A percentile compares a stretch with the other conserved stretches of the same genome.
These are phyloP conservation scores for Chlorella sp. DNA, from an alignment of 139 green algal species.

Conservation along the genomic window DNA sequence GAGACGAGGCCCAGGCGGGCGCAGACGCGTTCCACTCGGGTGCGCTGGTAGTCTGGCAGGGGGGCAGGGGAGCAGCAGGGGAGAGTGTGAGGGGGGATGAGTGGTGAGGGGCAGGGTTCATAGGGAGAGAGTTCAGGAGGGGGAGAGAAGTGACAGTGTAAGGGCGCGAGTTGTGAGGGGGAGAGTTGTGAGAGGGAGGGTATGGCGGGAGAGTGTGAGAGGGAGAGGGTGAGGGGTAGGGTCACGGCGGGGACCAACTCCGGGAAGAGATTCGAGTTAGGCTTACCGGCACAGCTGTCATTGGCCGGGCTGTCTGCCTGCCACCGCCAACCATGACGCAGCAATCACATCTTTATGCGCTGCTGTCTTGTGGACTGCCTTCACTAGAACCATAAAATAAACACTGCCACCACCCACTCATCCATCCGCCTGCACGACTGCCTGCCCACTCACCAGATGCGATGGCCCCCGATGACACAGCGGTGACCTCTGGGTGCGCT, in stretches of 20 bases:
- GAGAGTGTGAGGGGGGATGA: not conserved
- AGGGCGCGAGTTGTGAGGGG: not conserved
- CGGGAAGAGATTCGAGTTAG: too few relatives aligned
- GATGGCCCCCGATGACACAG: constrained; percentile 91
- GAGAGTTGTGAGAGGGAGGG: not conserved
- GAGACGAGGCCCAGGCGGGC: constrained; percentile 85
- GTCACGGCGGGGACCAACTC: too few relatives aligned
- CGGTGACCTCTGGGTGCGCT: constrained; percentile 61
- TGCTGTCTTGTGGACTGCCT: too few relatives aligned
- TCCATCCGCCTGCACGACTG: not conserved
- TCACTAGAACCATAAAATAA: too few relatives aligned
- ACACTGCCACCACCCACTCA: too few relatives aligned
- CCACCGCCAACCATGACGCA: too few relatives aligned
- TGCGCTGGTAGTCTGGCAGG: constrained; percentile 92
- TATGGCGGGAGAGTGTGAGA: too few relatives aligned
- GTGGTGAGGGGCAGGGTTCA: not conserved
- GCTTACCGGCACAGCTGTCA: too few relatives aligned
- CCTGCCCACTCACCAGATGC: constrained; percentile 55
- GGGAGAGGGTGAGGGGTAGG: not conserved
- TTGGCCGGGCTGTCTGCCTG: too few relatives aligned
- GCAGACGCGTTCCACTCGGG: constrained; percentile 93
- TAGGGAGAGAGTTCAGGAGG: not conserved
- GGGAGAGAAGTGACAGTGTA: too few relatives aligned
- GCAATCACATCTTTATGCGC: too few relatives aligned
- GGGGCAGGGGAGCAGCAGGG: not conserved